phyloP scores from a whole-genome alignment of 1,284 basidiomycete species.

The Boletellus deceptivus region DNA sequence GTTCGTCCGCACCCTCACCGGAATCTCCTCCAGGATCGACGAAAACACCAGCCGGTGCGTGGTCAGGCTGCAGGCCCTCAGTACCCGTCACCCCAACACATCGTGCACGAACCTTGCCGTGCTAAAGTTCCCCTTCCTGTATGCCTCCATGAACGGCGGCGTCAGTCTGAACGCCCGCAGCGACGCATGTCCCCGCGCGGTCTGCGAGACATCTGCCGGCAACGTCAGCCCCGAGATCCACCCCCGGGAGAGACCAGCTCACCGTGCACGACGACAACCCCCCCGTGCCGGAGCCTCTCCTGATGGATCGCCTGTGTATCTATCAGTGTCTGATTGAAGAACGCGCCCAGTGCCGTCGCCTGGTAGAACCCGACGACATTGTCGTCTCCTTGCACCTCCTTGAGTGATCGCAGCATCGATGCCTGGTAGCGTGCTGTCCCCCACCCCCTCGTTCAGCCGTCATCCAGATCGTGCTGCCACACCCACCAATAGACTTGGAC shows the following conservation, averaged over 20 bases:
- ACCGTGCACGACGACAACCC: slow-evolving; percentile 92
- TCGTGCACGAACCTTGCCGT: slow-evolving; percentile 60
- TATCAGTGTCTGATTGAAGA: slow-evolving; percentile 86
- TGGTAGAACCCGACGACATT: slow-evolving; percentile 98
- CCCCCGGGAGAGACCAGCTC: slow-evolving; percentile 17
- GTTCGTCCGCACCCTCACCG: slow-evolving; percentile 86
- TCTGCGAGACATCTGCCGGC: slow-evolving; percentile 63
- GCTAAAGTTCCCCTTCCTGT: slow-evolving; percentile 87
- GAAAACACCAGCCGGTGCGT: slow-evolving; percentile 88
- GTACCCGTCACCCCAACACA: background rate
- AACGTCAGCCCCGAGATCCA: slow-evolving; percentile 10
- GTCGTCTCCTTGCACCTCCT: slow-evolving; percentile 93
- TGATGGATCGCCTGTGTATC: slow-evolving; percentile 87
- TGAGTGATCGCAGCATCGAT: slow-evolving; percentile 83
- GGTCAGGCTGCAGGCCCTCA: slow-evolving; percentile 60
- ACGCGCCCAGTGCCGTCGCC: slow-evolving; percentile 86
- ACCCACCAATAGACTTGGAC: slow-evolving; percentile 66
- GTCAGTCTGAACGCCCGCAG: slow-evolving; percentile 93
- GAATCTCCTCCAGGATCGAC: slow-evolving; percentile 87
- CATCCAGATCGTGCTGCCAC: slow-evolving; percentile 3
- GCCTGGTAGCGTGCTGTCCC: slow-evolving; percentile 74
- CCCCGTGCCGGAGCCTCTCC: slow-evolving; percentile 77
- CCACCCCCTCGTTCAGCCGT: slow-evolving; percentile 6
- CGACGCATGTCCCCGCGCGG: slow-evolving; percentile 82
- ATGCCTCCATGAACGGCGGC: slow-evolving; percentile 80